Evolutionary conservation across 2,329 filamentous ascomycete species (phyloP).

Genomic region (Coniochaeta prunicola): DNA sequence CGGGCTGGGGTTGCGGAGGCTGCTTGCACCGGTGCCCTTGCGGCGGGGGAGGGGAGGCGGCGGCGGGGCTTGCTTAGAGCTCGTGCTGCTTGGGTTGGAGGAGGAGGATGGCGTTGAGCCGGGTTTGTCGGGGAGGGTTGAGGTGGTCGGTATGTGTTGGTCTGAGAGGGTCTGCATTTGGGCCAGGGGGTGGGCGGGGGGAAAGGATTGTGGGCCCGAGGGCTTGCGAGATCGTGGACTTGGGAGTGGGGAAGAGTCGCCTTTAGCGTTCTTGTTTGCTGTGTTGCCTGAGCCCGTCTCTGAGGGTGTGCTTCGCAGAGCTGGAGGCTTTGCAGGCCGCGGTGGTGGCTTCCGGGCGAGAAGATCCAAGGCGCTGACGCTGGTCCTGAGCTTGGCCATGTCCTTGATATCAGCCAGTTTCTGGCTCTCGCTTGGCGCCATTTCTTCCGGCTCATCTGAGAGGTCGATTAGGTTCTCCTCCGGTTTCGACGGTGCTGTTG

Average conservation of each 20-base stretch:
- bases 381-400: constrained; percentile 62
- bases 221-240: constrained; percentile 29
- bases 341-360: constrained; percentile 31
- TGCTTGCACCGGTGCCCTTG: constrained; percentile 29
- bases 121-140: constrained; percentile 4
- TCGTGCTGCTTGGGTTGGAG: constrained; percentile 3
- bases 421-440: constrained; percentile 24
- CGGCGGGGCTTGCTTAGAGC: constrained; percentile 17
- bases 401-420: constrained; percentile 37
- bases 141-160: constrained; percentile 17
- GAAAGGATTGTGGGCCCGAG: constrained; percentile 11
- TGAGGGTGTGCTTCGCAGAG: constrained; percentile 40
- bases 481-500: constrained; percentile 15
- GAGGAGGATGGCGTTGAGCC: constrained; percentile 6
- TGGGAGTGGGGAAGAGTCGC: constrained; percentile 9
- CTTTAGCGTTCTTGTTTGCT: background rate
- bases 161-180: constrained; percentile 33
- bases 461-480: constrained; percentile 53
- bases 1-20: constrained; percentile 21
- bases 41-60: constrained; percentile 42
- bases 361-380: constrained; percentile 33
- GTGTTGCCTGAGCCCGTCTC: constrained; percentile 6
- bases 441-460: constrained; percentile 41
- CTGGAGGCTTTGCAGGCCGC: constrained; percentile 49
- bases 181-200: constrained; percentile 28